Evolutionary conservation across 2,329 filamentous ascomycete species (phyloP), one percentile per base, ranked within the genome.

Genomic region (Fusarium sp.): DNA sequence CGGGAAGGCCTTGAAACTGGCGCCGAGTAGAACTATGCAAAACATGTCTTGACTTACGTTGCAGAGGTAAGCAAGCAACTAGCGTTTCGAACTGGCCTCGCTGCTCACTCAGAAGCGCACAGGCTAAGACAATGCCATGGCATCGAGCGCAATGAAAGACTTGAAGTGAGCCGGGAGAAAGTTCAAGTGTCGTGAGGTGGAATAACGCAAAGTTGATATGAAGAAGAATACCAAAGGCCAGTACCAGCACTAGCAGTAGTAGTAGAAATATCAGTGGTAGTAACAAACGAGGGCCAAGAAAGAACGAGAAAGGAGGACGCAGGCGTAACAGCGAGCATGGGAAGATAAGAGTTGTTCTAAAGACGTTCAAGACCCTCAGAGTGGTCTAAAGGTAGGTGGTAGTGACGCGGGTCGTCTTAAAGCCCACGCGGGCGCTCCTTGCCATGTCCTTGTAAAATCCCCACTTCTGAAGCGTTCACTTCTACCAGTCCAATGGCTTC

Each of bases 381-480:
- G 68, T 28, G 62, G 59, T 59, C 56, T 59, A 55, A 62, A 65
- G 57, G 54, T 45, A 61, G 55, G 55, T 45, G 38, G 56, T 57
- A 40, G 62, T 63, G 66, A 69, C 65, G 67, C 68, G 56, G 59
- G 53, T 56, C 61, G 39, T 50, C 58, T 73, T 72, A 63, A 62
- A 68, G 71, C 68, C 66, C 62, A 69, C 65, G 55, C 67, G 65
- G 63, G 65, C 68, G 68, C 56, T 70, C 55, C 66, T 56, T 51
- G 46, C 61, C 61, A 55, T 49, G 66, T 40, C 71, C 71, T 50
- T 71, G 71, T 64, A 62, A 58, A 59, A 63, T 73, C 65, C 67
- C 69, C 71, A 73, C 69, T 49, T 50, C 30, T 63, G 65, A 68
- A 52, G 65, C 56, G 56, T 72, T 72, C 65, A 58, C 49, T 65